Conservation (phyloP, 306 rosid genomes). For the Aeschynomene evenia region DNA sequence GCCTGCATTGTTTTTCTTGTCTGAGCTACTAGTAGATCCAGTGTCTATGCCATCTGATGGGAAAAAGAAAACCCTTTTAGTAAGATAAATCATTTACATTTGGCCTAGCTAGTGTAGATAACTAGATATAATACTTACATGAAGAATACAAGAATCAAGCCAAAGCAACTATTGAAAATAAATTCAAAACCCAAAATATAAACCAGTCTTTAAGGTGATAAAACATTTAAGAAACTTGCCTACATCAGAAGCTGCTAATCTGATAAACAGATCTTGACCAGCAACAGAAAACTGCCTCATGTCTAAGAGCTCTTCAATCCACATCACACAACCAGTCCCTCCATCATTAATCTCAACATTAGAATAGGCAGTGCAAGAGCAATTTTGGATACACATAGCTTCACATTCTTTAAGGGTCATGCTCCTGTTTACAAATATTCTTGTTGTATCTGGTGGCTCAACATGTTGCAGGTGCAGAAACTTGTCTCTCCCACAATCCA, state of each 20-base stretch:
- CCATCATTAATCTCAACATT: slow-evolving; percentile 29
- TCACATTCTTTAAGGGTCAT: slow-evolving; percentile 35
- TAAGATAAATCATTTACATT: too few species aligned
- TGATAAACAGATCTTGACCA: slow-evolving; percentile 40
- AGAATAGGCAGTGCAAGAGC: slow-evolving; percentile 54
- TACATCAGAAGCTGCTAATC: slow-evolving; percentile 57
- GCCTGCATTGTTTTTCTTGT: slow-evolving; percentile 26
- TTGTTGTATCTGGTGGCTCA: slow-evolving; percentile 22
- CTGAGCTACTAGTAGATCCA: slow-evolving; percentile 30
- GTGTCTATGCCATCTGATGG: slow-evolving; percentile 22
- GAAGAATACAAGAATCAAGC: not conserved
- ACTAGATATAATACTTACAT: too few species aligned
- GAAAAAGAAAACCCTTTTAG: not conserved
- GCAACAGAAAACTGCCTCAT: slow-evolving; percentile 19
- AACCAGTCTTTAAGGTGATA: not conserved
- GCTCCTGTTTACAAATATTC: slow-evolving; percentile 25
- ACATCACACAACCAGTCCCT: slow-evolving; percentile 44
- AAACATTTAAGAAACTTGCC: slow-evolving; percentile 36
- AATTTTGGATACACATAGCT: slow-evolving; percentile 33
- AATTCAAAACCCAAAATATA: not conserved
- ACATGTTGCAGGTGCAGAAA: slow-evolving; percentile 2
- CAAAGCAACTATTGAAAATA: not conserved
- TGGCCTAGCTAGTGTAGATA: too few species aligned
- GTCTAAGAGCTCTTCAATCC: slow-evolving; percentile 44
- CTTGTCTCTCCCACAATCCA: slow-evolving; percentile 20